Conservation (phyloP, 371 early-diverging fungal genomes). For the Lichtheimia corymbifera region DNA sequence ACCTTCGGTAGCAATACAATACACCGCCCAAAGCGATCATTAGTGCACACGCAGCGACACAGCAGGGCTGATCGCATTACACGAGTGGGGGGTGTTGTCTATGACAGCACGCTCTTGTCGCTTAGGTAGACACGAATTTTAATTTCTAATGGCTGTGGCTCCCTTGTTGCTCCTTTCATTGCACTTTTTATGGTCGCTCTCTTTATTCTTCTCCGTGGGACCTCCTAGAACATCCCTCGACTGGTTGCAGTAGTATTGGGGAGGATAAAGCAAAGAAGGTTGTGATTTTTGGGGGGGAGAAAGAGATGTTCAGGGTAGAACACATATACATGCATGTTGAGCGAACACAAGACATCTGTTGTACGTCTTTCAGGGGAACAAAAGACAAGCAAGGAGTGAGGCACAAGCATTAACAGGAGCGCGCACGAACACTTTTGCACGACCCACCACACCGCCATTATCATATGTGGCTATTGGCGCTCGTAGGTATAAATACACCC, state of each 20-base stretch:
- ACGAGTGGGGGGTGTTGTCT: no score
- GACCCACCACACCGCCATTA: conserved; percentile 1
- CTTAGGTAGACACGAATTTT: no score
- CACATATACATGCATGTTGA: conserved; percentile 1
- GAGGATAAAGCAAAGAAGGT: background rate
- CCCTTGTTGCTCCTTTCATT: background rate
- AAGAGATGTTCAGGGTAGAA: background rate
- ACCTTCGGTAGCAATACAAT: background rate
- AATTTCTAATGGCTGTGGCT: no score
- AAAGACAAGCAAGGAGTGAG: conserved; percentile 3
- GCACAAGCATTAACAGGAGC: background rate
- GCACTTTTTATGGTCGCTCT: background rate
- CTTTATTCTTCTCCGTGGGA: background rate
- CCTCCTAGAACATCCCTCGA: background rate
- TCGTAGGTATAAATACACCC: background rate
- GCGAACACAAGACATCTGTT: conserved; percentile 1
- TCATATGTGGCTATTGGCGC: background rate
- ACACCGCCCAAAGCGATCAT: background rate
- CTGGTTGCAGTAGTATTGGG: background rate
- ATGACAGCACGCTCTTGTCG: no score
- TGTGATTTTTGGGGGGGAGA: no score
- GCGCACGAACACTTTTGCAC: conserved; percentile 16
- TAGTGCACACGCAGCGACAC: conserved; percentile 1
- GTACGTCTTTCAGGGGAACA: background rate
- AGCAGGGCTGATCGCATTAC: background rate